phyloP scores from a whole-genome alignment of 108 stramenopile genomes.

The Conticribra guillardii region DNA sequence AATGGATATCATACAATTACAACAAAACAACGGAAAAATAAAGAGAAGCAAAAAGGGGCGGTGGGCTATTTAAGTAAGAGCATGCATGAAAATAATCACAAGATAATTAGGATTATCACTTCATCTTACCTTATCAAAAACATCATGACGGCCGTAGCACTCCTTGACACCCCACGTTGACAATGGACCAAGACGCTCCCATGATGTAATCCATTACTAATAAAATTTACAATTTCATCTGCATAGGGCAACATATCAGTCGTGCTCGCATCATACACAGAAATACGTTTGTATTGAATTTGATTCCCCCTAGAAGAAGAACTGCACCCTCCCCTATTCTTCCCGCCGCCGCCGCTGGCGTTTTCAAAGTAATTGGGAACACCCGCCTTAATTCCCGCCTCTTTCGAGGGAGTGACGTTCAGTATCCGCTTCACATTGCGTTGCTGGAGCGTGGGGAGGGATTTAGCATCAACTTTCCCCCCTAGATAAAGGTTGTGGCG shows the following conservation, averaged over 20 bases:
- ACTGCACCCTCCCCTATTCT: too few species aligned
- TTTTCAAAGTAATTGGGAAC: constrained; percentile 88
- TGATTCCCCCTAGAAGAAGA: constrained; percentile 1
- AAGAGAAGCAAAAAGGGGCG: too few species aligned
- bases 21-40: too few species aligned
- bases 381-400: constrained; percentile 68
- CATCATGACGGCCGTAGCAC: constrained; percentile 64
- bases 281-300: constrained; percentile 73
- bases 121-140: constrained; percentile 67
- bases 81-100: constrained; percentile 9
- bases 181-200: constrained; percentile 85
- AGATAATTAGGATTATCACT: background rate
- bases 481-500: constrained; percentile 66
- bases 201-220: constrained; percentile 68
- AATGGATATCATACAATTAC: background rate
- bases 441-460: constrained; percentile 50
- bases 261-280: constrained; percentile 69
- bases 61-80: too few species aligned
- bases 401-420: constrained; percentile 78
- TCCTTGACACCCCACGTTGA: constrained; percentile 69
- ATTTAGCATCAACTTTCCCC: constrained; percentile 71
- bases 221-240: constrained; percentile 62
- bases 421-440: constrained; percentile 60
- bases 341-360: too few species aligned
- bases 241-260: constrained; percentile 50